Evolutionary conservation across 495 filamentous ascomycete species (phyloP), one percentile per base, ranked within the genome.

Genomic region (Trichodelitschia bisporula): DNA sequence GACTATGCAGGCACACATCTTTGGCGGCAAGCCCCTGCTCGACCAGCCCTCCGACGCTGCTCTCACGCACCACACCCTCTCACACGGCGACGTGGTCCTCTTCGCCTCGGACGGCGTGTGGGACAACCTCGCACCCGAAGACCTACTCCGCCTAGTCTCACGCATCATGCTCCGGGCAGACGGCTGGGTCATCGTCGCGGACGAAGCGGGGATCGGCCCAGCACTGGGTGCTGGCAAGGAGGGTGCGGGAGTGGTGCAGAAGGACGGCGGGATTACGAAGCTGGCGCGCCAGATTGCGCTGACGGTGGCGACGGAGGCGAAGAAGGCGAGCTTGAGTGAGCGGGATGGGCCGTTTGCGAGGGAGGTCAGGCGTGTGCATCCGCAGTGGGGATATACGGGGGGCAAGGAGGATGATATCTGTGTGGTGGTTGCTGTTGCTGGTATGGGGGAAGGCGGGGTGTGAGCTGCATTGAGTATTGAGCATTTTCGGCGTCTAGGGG

Each of bases 21-120:
- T 89, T 41, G 78, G 80, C n/a, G 18, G 37, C 2, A 57, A 57
- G 1, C 73, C 69, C 36, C 57, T 89, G 8, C 64, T 66, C 42
- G 86, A 97, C 49, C 60, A 69, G 38, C 86, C 86, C 11, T 59
- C 59, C 27, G 84, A 93, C 42, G 78, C 89, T n/a, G 66, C 66
- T 38, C 61, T 84, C 19, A 72, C 74, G 25, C 63, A 61, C 26
- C 66, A 89, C 42, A 49, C 50, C 6, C 62, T 93, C 37, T 68
- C 72, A 33, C 79, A 93, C 49, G 86, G 86, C 3, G 86, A 97
- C 46, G 73, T 95, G 4, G 51, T 95, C 10, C 52, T 97, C 11
- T 72, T 95, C 36, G 86, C 82, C 3, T 91, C 77, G 4, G 86
- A 97, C 44, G 86, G 86, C 3, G 77, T 95, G 3, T 91, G 83